A percentile compares a stretch with the other conserved stretches of the same genome.
phyloP scores from a whole-genome alignment of 75 land plant species.

The Cryptomeria japonica region DNA sequence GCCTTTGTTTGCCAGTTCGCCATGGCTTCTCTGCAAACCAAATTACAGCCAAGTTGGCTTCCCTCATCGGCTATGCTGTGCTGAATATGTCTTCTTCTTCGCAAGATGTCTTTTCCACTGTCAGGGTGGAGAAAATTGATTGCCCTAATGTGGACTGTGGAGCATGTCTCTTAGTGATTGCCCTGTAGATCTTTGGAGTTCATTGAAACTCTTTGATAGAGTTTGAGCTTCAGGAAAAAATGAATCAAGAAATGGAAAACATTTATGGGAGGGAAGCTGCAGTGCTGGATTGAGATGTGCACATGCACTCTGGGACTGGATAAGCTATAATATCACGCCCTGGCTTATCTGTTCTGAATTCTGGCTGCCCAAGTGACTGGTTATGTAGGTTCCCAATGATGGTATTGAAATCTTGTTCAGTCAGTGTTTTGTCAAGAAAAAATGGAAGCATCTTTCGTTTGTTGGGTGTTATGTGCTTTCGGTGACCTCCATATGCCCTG shows the following conservation, averaged over 20 bases:
- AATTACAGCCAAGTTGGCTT: not conserved
- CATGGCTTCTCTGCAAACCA: not conserved
- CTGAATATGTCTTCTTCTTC: not conserved
- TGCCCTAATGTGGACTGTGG: not conserved
- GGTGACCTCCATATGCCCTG: constrained; percentile 71
- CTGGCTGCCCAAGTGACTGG: constrained; percentile 58
- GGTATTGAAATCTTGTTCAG: constrained; percentile 46
- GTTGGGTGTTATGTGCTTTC: constrained; percentile 77
- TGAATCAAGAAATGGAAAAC: not conserved
- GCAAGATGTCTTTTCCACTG: not conserved
- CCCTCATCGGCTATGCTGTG: not conserved
- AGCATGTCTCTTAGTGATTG: not conserved
- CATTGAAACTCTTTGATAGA: not conserved
- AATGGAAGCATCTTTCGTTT: constrained; percentile 63
- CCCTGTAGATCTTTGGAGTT: not conserved
- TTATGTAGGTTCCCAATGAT: constrained; percentile 55
- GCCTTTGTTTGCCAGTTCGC: not conserved
- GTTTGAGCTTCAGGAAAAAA: not conserved
- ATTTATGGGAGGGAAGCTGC: not conserved
- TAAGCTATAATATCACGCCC: constrained; percentile 61
- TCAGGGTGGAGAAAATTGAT: not conserved
- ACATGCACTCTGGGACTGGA: constrained; percentile 75
- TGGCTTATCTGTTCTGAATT: constrained; percentile 34
- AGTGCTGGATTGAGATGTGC: constrained; percentile 17
- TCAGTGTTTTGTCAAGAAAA: constrained; percentile 48